phyloP scores from a whole-genome alignment of 495 filamentous ascomycete genomes.

The Thermochaetoides thermophila region DNA sequence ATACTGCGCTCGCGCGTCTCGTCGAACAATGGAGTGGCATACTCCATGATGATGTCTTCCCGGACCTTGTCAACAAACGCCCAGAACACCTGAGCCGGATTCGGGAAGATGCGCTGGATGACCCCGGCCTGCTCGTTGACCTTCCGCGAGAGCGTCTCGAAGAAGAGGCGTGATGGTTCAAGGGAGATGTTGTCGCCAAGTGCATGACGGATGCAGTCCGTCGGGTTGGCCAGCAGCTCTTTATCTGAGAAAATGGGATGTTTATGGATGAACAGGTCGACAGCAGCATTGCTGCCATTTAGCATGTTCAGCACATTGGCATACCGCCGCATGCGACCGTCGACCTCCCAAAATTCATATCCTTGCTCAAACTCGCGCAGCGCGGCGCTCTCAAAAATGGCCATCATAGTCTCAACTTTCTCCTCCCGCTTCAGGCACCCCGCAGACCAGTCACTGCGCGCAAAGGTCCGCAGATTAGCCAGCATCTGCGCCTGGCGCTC shows the following conservation, averaged over 20 bases:
- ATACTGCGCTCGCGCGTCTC: conserved; percentile 69
- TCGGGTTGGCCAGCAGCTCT: conserved; percentile 55
- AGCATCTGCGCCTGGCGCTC: conserved; percentile 81
- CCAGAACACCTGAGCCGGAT: conserved; percentile 54
- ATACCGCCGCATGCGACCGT: conserved; percentile 78
- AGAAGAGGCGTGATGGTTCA: conserved; percentile 68
- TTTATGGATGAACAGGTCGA: conserved; percentile 77
- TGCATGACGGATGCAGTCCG: conserved; percentile 68
- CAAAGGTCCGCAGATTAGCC: conserved; percentile 60
- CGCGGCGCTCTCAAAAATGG: conserved; percentile 82
- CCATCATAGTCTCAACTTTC: conserved; percentile 56
- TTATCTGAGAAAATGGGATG: conserved; percentile 67
- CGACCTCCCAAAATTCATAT: conserved; percentile 77
- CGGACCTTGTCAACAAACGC: conserved; percentile 69
- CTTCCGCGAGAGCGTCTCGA: conserved; percentile 51
- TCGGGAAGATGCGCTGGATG: conserved; percentile 75
- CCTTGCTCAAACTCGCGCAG: conserved; percentile 83
- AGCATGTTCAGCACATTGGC: conserved; percentile 68
- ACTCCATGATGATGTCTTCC: conserved; percentile 75
- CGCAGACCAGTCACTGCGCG: conserved; percentile 60
- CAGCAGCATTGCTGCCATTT: conserved; percentile 63
- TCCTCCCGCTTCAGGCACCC: conserved; percentile 57
- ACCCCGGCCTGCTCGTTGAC: conserved; percentile 74
- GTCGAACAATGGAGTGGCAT: conserved; percentile 73
- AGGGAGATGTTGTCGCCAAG: conserved; percentile 47